These are phyloP conservation scores for Sclerotinia spermophila DNA, from an alignment of 2,329 filamentous ascomycete genomes.

Conservation along the genomic window DNA sequence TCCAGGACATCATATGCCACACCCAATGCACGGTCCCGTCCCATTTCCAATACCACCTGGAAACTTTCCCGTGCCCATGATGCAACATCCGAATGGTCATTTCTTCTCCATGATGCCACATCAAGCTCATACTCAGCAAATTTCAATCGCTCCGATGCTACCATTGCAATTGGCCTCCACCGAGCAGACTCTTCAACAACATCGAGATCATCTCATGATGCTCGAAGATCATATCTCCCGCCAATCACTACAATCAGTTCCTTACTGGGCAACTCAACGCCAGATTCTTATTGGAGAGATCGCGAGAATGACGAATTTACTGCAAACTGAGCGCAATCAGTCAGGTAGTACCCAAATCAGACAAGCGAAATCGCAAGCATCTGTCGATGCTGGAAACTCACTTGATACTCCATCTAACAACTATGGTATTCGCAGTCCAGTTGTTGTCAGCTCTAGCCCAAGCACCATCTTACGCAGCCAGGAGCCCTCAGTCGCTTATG, in stretches of 20 bases:
- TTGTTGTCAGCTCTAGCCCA: background rate
- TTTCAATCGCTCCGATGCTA: background rate
- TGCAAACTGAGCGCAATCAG: background rate
- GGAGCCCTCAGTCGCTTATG: background rate
- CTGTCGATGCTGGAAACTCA: background rate
- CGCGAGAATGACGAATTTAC: background rate
- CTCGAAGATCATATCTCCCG: slow-evolving; percentile 57
- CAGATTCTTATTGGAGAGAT: slow-evolving; percentile 40
- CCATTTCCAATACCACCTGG: slow-evolving; percentile 14
- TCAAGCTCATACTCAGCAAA: background rate
- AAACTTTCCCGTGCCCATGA: slow-evolving; percentile 21
- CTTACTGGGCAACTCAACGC: slow-evolving; percentile 45
- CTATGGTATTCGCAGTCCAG: background rate
- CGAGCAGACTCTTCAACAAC: slow-evolving; percentile 34
- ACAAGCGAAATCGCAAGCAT: background rate
- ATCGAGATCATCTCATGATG: slow-evolving; percentile 52
- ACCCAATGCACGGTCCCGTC: slow-evolving; percentile 21
- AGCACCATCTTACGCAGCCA: background rate
- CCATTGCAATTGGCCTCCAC: slow-evolving; percentile 24
- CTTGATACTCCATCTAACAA: background rate
- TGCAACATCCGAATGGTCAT: slow-evolving; percentile 26
- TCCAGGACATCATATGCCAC: slow-evolving; percentile 13
- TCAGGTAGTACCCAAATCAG: background rate
- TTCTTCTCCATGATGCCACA: slow-evolving; percentile 23
- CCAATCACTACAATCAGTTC: slow-evolving; percentile 44